Evolutionary conservation across 192 early-diverging fungal genomes (phyloP).

Genomic region (Coemansia sp.): DNA sequence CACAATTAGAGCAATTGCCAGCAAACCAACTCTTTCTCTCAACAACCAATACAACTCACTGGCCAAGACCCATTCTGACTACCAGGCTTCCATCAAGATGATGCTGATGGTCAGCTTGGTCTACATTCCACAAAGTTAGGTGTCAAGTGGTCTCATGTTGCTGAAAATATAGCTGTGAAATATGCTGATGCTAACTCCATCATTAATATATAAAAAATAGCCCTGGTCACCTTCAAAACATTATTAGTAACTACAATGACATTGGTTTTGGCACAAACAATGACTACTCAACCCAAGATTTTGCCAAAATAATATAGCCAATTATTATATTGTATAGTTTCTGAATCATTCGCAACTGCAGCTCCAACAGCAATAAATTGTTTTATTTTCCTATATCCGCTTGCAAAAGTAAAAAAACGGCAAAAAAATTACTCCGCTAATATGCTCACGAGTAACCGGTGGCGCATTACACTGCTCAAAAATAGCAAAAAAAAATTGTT

Average conservation of each 20-base stretch:
- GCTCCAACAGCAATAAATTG: too few species aligned
- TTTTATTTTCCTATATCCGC: too few species aligned
- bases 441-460: too few species aligned
- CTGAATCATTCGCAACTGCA: background rate
- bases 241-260: constrained; percentile 20
- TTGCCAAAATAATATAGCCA: constrained; percentile 5
- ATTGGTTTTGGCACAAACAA: constrained; percentile 22
- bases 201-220: constrained; percentile 23
- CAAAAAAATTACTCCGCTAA: background rate
- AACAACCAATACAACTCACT: constrained; percentile 1
- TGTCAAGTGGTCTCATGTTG: constrained; percentile 9
- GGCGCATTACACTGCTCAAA: too few species aligned
- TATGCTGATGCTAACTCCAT: constrained; percentile 1
- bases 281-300: constrained; percentile 37
- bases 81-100: constrained; percentile 11
- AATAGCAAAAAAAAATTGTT: background rate
- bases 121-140: background rate
- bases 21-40: constrained; percentile 7
- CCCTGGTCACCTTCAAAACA: constrained; percentile 25
- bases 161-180: constrained; percentile 32
- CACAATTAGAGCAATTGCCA: constrained; percentile 5
- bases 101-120: constrained; percentile 3
- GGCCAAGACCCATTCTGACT: constrained; percentile 26
- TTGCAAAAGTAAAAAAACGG: too few species aligned
- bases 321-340: background rate